Base-by-base conservation (phyloP, 805 yeast species). In the Nakazawaea holstii region DNA sequence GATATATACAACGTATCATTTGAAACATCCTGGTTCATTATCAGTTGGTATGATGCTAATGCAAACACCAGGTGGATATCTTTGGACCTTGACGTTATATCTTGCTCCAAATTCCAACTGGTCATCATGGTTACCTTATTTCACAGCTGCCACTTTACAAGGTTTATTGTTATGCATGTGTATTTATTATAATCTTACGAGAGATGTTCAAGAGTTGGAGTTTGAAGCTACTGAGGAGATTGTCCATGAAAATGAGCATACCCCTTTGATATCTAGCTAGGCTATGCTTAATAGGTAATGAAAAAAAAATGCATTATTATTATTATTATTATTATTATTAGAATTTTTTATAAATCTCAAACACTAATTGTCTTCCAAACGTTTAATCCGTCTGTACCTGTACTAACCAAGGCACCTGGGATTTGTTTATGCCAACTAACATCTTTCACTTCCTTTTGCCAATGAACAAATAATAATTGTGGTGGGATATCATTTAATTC, bases 381-480 rank as follows among this genome's bases (percentile, higher is more conserved):
- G 60, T 87, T 87, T 64, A 94, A 73, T 35, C 99, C 99, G 59
- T 92, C 97, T 33, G 92, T 84, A 55, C 99, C 99, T 2, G 98
- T 92, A 58, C 95, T 83, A 14, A 90, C 89, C 60, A 94, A 76
- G 55, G 95, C 84, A 41, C 99, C 99, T 2, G 99, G 99, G 48
- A 94, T 87, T 71, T 94, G 98, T 60, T 73, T 81, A 67, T 92
- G 97, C 99, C 99, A 94, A 68, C 95, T 87, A 42, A 92, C 97
- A 65, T 94, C 99, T 72, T 94, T 94, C 46, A 92, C 97, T 60
- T 94, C 95, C 58, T 83, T 82, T 72, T 94, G 99, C 98, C 98
- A 94, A 66, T 94, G 99, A 39, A 92, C 96, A 69, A 94, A 94
- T 63, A 94, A 72, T 59, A 94, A 74, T 67, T 94, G 99, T 20